These are phyloP conservation scores for Primulina eburnea DNA, from an alignment of 257 asterid genomes.

Conservation along the genomic window DNA sequence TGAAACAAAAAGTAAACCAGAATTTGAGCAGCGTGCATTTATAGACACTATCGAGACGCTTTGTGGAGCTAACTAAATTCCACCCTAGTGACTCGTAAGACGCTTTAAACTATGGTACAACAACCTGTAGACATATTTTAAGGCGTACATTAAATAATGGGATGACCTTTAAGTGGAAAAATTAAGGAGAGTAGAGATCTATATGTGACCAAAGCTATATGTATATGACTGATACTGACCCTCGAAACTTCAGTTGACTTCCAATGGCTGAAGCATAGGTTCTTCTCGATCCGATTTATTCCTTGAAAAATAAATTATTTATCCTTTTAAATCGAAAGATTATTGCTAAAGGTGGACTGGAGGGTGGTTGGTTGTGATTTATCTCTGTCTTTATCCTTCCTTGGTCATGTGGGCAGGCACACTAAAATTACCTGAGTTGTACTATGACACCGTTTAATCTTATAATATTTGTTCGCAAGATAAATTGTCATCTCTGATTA, in stretches of 20 bases:
- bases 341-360: background rate
- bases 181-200: background rate
- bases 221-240: background rate
- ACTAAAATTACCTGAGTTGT: background rate
- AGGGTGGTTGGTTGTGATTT: background rate
- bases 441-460: background rate
- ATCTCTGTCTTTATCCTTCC: background rate
- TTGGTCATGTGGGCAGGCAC: background rate
- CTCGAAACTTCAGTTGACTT: background rate
- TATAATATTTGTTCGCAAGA: constrained; percentile 3
- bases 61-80: too few species aligned
- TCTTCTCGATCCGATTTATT: background rate
- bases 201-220: background rate
- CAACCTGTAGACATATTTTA: background rate
- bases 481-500: constrained; percentile 6
- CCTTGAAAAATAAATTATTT: background rate
- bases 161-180: constrained; percentile 12
- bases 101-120: background rate
- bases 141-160: background rate
- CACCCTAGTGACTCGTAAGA: background rate
- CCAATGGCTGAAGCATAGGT: background rate
- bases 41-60: background rate
- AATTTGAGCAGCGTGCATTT: background rate
- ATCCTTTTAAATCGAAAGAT: background rate
- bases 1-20: constrained; percentile 15